Evolutionary conservation across 2,329 filamentous ascomycete species (phyloP), one percentile per base, ranked within the genome.

Genomic region (Pseudonectria buxi): DNA sequence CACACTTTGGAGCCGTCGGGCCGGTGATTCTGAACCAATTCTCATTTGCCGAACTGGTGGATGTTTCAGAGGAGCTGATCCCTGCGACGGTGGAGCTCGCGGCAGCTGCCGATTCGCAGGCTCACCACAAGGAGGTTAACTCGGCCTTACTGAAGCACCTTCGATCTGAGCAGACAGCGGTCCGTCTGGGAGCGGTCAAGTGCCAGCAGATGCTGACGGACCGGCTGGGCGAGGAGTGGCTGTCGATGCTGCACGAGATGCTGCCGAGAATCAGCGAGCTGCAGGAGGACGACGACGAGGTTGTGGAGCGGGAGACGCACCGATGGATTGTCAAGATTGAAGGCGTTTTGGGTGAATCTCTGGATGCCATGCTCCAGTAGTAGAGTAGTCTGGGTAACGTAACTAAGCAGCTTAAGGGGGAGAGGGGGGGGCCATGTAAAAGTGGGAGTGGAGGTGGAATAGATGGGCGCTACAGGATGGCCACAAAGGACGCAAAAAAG

Each of bases 281-380:
- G 54, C 83, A 95, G 65, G 92, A 98, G 57, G 92, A 98, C 58
- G 92, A 96, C 49, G 89, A 96, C 55, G 92, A 96, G 65, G 72
- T 74, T 18, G 90, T 98, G 15, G 92, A 98, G 67, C 71, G 79
- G 55, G 89, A 95, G 68, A 90, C 88, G 26, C 76, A 89, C 56
- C 72, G 78, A 53, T 95, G 92, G 90, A 92, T 96, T 50, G 76
- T 82, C 56, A 80, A 81, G 63, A 94, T 98, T 56, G 90, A 96
- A 64, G 81, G 76, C 30, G 83, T 94, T 22, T 65, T 96, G 34
- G 92, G 92, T 5, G 90, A 96, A 71, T 88, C 83, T 51, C 64
- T 96, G 56, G 87, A 95, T 62, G 79, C 81, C 33, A 95, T 95
- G 90, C 70, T 95, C 67, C 85, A 86, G 64, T 94, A 78, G 54